phyloP scores from a whole-genome alignment of 805 yeast species.

The Wickerhamiella sorbophila region DNA sequence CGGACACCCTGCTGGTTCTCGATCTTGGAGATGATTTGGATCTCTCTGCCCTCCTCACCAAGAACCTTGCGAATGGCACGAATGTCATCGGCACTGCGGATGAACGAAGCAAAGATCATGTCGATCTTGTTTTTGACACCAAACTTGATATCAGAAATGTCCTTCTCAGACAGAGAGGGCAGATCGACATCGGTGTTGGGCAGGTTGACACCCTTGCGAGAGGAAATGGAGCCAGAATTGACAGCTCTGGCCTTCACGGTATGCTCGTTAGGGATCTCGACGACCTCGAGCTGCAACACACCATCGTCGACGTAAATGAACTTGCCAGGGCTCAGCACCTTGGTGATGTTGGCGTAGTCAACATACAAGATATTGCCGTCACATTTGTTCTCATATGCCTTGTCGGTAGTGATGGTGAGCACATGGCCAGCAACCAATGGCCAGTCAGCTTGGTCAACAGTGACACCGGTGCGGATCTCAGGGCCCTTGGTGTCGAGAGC shows the following conservation, averaged over 20 bases:
- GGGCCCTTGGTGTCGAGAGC: constrained; percentile 99
- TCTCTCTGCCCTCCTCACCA: constrained; percentile 93
- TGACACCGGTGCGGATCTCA: constrained; percentile 97
- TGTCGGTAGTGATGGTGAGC: constrained; percentile 89
- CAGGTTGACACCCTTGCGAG: constrained; percentile 98
- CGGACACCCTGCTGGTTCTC: constrained; percentile 99
- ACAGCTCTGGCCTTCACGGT: constrained; percentile 78
- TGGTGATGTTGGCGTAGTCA: constrained; percentile 93
- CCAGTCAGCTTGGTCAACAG: constrained; percentile 63
- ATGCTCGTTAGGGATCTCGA: constrained; percentile 62
- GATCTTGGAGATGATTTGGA: constrained; percentile 93
- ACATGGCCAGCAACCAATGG: constrained; percentile 76
- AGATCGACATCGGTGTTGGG: constrained; percentile 98
- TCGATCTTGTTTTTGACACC: constrained; percentile 97
- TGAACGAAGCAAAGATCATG: constrained; percentile 97
- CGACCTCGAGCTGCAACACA: constrained; percentile 86
- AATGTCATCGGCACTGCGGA: constrained; percentile 88
- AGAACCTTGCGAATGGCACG: constrained; percentile 80
- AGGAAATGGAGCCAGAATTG: constrained; percentile 89
- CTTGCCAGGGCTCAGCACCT: constrained; percentile 77
- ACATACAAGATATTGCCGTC: constrained; percentile 75
- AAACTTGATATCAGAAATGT: constrained; percentile 76
- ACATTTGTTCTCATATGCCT: constrained; percentile 51
- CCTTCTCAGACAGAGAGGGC: constrained; percentile 96
- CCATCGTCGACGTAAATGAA: constrained; percentile 95